Conservation (phyloP, 1,284 basidiomycete genomes). For the Microbotryum saponariae region DNA sequence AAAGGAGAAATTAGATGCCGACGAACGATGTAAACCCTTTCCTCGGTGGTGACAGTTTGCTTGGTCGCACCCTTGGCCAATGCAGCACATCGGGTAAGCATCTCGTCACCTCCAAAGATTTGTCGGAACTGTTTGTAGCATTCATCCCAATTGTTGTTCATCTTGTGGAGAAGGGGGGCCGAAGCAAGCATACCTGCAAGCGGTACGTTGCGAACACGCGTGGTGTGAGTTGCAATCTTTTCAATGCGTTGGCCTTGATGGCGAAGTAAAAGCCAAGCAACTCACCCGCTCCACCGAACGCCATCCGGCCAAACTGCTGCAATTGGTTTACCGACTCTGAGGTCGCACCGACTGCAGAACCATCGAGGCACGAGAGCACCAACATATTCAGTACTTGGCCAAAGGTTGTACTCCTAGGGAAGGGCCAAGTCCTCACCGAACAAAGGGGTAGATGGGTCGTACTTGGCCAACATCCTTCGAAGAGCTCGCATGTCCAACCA, state of each 20-base stretch:
- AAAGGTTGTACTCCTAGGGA: not conserved
- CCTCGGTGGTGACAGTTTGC: constrained; percentile 22
- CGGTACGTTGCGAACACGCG: not conserved
- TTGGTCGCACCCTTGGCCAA: constrained; percentile 15
- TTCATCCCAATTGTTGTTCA: constrained; percentile 20
- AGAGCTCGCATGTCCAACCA: constrained; percentile 32
- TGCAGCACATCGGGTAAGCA: constrained; percentile 33
- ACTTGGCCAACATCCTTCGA: constrained; percentile 31
- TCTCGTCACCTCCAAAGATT: constrained; percentile 33
- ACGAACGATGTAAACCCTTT: constrained; percentile 30
- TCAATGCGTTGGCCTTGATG: too few relatives aligned
- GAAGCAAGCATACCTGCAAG: constrained; percentile 30
- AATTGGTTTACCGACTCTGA: constrained; percentile 31
- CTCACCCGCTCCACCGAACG: constrained; percentile 24
- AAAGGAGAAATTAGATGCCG: not conserved
- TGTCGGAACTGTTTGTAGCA: constrained; percentile 21
- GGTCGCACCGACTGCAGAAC: constrained; percentile 27
- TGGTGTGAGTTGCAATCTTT: too few relatives aligned
- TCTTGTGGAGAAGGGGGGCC: constrained; percentile 14
- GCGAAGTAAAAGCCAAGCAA: not conserved
- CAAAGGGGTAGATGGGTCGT: constrained; percentile 25
- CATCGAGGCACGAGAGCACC: too few relatives aligned
- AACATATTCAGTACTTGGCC: not conserved
- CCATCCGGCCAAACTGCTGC: constrained; percentile 33
- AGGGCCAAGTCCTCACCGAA: constrained; percentile 18